phyloP scores from a whole-genome alignment of 306 rosid species.

The Styphnolobium japonicum region DNA sequence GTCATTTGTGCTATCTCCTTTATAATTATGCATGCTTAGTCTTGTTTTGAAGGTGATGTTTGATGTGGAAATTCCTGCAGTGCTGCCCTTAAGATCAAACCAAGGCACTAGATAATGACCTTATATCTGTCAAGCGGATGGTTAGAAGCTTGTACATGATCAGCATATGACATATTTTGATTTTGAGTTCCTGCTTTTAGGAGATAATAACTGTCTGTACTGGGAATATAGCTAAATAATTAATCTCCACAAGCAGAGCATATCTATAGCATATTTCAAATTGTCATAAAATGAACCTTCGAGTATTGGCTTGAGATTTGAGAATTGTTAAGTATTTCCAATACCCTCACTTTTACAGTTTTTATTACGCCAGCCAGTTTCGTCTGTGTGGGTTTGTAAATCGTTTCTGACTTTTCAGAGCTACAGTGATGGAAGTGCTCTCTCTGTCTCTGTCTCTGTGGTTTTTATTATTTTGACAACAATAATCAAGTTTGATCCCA shows the following conservation, averaged over 20 bases:
- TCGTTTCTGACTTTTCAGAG: too few relatives aligned
- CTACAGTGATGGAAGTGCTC: too few relatives aligned
- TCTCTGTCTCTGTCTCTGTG: too few relatives aligned
- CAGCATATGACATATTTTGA: not conserved
- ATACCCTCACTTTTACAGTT: too few relatives aligned
- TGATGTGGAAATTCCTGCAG: slow-evolving; percentile 43
- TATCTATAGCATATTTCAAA: not conserved
- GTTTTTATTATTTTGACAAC: too few relatives aligned
- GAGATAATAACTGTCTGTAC: not conserved
- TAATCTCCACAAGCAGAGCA: not conserved
- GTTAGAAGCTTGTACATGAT: slow-evolving; percentile 29
- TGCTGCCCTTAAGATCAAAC: slow-evolving; percentile 63
- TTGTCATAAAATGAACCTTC: not conserved
- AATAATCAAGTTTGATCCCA: too few relatives aligned
- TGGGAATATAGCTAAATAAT: slow-evolving; percentile 8
- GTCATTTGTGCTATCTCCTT: not conserved
- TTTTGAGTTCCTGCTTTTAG: not conserved
- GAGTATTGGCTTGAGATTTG: not conserved
- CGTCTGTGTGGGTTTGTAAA: too few relatives aligned
- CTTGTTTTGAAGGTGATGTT: slow-evolving; percentile 19
- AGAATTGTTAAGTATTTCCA: too few relatives aligned
- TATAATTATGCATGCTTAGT: not conserved
- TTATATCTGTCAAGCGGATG: not conserved
- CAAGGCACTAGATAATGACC: slow-evolving; percentile 29
- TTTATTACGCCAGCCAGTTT: too few relatives aligned